Evolutionary conservation across 495 filamentous ascomycete species (phyloP), one percentile per base, ranked within the genome.

Genomic region (Hamigera avellanea): DNA sequence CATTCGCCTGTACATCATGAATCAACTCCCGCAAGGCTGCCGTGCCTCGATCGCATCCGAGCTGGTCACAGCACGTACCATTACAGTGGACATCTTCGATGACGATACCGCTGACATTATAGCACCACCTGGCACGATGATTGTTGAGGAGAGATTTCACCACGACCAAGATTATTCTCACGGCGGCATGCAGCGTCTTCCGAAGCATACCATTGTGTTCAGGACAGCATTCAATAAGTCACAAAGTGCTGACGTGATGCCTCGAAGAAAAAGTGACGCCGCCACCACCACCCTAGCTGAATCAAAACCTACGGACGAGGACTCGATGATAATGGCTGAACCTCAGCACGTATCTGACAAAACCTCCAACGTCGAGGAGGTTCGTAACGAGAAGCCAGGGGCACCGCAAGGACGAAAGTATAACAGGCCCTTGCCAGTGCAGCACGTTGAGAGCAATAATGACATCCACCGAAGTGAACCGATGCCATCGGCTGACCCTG

Each of bases 1-100:
- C 17, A 55, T 68, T 25, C 59, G 53, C 10, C 38, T 54, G 15
- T 66, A 67, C 37, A 66, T 70, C 12, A 57, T 65, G 58, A 54
- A 51, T 27, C 66, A 70, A 40, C 46, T 70, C 8, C 64, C 66
- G 12, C 52, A 41, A 10, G 62, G 59, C 14, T 65, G 60, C 31
- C 61, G 50, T 34, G 74, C 82, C 25, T 80, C 78, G 6, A 77
- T 86, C 31, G 75, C 66, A 7, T 79, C 77, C 2, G 72, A 76
- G 15, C 61, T 72, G 7, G 65, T 70, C 14, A 82, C 76, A 6
- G 79, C 74, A 3, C 77, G 76, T 33, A 84, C 72, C 0, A 78
- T 86, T 42, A 83, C 79, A 0, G 79, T 87, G 3, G 78, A 85
- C 38, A 72, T 86, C 14, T 74, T 64, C 13, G 76, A 82, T 28